A percentile compares a stretch with the other conserved stretches of the same genome.
phyloP scores from a whole-genome alignment of 257 asterid species.

The Ajuga chamaepitys region DNA sequence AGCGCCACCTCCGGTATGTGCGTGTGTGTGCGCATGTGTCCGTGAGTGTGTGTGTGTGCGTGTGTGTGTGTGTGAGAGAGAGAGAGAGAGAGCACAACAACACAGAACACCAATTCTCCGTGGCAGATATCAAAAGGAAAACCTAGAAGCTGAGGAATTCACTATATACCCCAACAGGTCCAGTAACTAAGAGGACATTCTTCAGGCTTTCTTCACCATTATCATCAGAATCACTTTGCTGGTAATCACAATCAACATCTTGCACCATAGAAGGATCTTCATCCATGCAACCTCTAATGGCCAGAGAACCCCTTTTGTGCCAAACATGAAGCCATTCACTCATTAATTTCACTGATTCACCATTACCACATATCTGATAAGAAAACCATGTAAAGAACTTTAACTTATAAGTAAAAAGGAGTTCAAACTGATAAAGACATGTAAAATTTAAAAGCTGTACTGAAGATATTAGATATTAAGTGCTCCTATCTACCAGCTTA shows the following conservation, averaged over 20 bases:
- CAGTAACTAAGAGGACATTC: constrained; percentile 84
- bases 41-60: neutral
- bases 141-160: constrained; percentile 6
- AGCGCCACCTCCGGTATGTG: too few relatives aligned
- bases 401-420: constrained; percentile 1
- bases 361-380: constrained; percentile 84
- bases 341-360: constrained; percentile 56
- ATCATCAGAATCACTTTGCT: constrained; percentile 48
- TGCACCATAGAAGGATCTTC: constrained; percentile 23
- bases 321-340: constrained; percentile 88
- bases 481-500: neutral
- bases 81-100: neutral
- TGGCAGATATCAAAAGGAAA: constrained; percentile 10
- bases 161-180: constrained; percentile 93
- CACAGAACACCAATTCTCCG: constrained; percentile 3
- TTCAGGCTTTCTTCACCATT: constrained; percentile 57
- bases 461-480: neutral
- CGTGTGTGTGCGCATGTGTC: neutral
- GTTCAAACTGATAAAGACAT: neutral
- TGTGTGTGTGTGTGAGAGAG: neutral
- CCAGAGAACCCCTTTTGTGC: constrained; percentile 58
- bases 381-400: constrained; percentile 13
- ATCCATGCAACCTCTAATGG: constrained; percentile 26
- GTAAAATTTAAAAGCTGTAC: neutral
- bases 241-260: constrained; percentile 37